Evolutionary conservation across 2,329 filamentous ascomycete species (phyloP), one percentile per base, ranked within the genome.

Genomic region (Trichoderma atroviride): DNA sequence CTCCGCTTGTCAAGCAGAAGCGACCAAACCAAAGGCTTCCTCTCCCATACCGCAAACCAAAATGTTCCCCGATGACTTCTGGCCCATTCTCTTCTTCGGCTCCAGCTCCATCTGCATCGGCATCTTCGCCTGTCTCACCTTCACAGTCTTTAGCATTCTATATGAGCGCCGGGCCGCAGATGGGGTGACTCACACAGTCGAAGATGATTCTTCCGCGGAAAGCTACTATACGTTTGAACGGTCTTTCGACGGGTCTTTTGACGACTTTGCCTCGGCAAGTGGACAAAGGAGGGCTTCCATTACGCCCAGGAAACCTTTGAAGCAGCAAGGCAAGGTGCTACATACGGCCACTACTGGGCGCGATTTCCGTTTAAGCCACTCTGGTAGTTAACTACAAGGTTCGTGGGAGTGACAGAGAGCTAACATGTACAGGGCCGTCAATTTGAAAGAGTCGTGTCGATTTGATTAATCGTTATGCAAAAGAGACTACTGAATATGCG

Each of bases 81-180:
- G 33, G 47, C 66, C 57, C 6, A 10, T 7, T 31, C n/a, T 69
- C 14, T 59, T 69, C 57, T 22, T 63, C 2, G 0, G 57, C 5
- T 14, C 50, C 13, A 37, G 57, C n/a, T 52, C 40, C 19, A 9
- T 52, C 16, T 57, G 50, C 9, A 62, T 69, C 10, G 50, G 10
- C 27, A 53, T 69, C 50, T n/a, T 69, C 4, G 24, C 33, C 9
- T 55, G 33, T 13, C 58, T 69, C 6, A 43, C 27, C 13, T 43
- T 57, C 19, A 60, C 66, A 31, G 37, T 57, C 29, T 35, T 56
- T 16, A 50, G 22, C 47, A 69, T 63, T 16, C 43, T 69, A 14
- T 16, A 47, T 3, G 66, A 63, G 7, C 65, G 43, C n/a, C 50
- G 27, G 9, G 5, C 37, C 3, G 37, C 53, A 13, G 27, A 40